These are phyloP conservation scores for Pestalotiopsis sp. DNA, from an alignment of 2,329 filamentous ascomycete species.

Conservation along the genomic window DNA sequence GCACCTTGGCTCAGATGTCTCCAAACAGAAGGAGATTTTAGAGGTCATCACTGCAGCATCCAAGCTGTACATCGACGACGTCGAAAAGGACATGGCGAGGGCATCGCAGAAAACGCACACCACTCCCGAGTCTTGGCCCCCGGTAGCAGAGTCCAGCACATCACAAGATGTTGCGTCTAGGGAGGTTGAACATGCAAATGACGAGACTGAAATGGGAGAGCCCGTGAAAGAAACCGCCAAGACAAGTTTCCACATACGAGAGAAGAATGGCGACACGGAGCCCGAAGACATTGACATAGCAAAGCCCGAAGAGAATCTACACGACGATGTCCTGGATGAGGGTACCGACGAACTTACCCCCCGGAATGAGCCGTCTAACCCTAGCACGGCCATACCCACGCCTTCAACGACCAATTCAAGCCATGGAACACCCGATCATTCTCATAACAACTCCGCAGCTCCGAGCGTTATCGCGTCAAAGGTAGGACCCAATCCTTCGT, in stretches of 20 bases:
- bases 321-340: constrained; percentile 27
- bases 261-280: constrained; percentile 23
- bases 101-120: background rate
- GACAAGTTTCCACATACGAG: constrained; percentile 5
- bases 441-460: background rate
- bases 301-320: constrained; percentile 38
- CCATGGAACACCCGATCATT: background rate
- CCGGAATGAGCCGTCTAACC: constrained; percentile 14
- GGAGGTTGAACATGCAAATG: constrained; percentile 6
- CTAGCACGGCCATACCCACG: constrained; percentile 10
- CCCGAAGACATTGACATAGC: constrained; percentile 54
- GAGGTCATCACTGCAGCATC: constrained; percentile 52
- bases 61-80: constrained; percentile 47
- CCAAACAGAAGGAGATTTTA: constrained; percentile 45
- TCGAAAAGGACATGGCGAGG: constrained; percentile 21
- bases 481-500: background rate
- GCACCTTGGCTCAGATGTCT: constrained; percentile 17
- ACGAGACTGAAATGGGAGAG: constrained; percentile 11
- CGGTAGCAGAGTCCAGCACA: constrained; percentile 14
- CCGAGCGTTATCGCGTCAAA: constrained; percentile 3
- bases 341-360: constrained; percentile 13
- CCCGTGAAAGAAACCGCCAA: background rate
- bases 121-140: background rate
- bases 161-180: background rate
- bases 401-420: constrained; percentile 5